Percentiles rank a stretch among this genome's conserved stretches.
Evolutionary conservation across 768 basidiomycete genomes (phyloP).

Genomic region (Exidia glandulosa): DNA sequence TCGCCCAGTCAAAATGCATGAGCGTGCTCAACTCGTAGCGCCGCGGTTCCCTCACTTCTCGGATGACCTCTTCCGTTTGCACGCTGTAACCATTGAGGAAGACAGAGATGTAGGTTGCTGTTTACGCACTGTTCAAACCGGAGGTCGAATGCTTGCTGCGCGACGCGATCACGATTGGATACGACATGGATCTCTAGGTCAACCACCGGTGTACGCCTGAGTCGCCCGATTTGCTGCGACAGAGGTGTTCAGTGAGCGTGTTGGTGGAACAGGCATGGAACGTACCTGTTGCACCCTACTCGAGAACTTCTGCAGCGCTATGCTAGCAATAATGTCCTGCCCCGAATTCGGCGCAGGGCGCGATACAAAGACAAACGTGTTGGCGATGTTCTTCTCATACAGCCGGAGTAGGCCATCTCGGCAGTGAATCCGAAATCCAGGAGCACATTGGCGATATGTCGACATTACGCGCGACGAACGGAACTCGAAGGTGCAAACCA

Average conservation of each 20-base stretch:
- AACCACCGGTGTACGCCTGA: constrained; percentile 39
- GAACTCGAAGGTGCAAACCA: constrained; percentile 53
- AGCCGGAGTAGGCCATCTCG: constrained; percentile 47
- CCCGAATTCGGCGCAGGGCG: constrained; percentile 35
- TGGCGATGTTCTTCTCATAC: constrained; percentile 37
- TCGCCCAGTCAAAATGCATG: constrained; percentile 16
- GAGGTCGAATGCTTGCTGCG: constrained; percentile 56
- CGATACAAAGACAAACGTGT: constrained; percentile 51
- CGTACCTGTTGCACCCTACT: constrained; percentile 37
- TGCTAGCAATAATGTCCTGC: constrained; percentile 42
- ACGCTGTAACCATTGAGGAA: constrained; percentile 18
- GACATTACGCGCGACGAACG: constrained; percentile 36
- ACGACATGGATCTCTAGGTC: constrained; percentile 57
- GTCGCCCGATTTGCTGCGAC: constrained; percentile 47
- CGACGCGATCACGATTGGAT: constrained; percentile 54
- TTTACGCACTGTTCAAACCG: constrained; percentile 53
- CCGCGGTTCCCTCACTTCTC: constrained; percentile 12
- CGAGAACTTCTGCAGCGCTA: constrained; percentile 54
- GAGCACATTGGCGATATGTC: constrained; percentile 37
- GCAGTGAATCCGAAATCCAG: constrained; percentile 46
- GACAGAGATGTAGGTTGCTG: constrained; percentile 26
- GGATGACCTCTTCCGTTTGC: constrained; percentile 17
- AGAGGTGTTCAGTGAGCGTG: background rate
- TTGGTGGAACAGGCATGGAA: no score
- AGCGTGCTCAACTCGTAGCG: constrained; percentile 12